Evolutionary conservation across 2,329 filamentous ascomycete genomes (phyloP).

Genomic region (Xylaria multiplex): DNA sequence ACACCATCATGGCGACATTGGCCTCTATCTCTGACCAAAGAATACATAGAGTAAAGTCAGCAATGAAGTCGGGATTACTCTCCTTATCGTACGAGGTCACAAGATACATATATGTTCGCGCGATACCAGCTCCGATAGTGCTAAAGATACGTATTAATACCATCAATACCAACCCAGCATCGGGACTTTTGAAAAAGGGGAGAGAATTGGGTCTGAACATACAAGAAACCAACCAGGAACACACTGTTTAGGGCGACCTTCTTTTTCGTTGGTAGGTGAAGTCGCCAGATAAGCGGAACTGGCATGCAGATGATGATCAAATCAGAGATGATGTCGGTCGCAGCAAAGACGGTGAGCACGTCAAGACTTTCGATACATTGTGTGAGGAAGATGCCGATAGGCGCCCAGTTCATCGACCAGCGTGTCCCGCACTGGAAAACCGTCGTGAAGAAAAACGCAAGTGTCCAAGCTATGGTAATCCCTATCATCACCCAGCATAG

Average conservation of each 20-base stretch:
- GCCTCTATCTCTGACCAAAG: constrained; percentile 36
- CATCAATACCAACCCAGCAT: background rate
- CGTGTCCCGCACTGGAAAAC: constrained; percentile 38
- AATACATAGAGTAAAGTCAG: constrained; percentile 31
- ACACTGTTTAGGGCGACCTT: constrained; percentile 29
- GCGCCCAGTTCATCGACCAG: constrained; percentile 37
- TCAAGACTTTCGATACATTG: constrained; percentile 24
- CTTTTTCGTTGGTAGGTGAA: constrained; percentile 18
- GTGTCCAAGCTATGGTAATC: constrained; percentile 31
- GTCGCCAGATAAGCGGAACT: constrained; percentile 32
- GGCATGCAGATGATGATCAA: constrained; percentile 35
- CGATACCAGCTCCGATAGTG: constrained; percentile 34
- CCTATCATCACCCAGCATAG: constrained; percentile 9
- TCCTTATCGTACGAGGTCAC: constrained; percentile 33
- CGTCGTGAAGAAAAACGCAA: constrained; percentile 41
- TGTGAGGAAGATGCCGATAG: constrained; percentile 23
- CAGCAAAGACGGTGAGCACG: constrained; percentile 29
- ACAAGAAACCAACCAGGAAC: constrained; percentile 35
- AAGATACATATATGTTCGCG: constrained; percentile 31
- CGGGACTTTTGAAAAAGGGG: background rate
- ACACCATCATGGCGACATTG: constrained; percentile 34
- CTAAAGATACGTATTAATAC: constrained; percentile 15
- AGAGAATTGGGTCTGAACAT: background rate
- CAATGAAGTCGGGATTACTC: constrained; percentile 37
- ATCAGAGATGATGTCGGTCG: constrained; percentile 31